Evolutionary conservation across 805 yeast genomes (phyloP).

Genomic region (Phaffomyces opuntiae): DNA sequence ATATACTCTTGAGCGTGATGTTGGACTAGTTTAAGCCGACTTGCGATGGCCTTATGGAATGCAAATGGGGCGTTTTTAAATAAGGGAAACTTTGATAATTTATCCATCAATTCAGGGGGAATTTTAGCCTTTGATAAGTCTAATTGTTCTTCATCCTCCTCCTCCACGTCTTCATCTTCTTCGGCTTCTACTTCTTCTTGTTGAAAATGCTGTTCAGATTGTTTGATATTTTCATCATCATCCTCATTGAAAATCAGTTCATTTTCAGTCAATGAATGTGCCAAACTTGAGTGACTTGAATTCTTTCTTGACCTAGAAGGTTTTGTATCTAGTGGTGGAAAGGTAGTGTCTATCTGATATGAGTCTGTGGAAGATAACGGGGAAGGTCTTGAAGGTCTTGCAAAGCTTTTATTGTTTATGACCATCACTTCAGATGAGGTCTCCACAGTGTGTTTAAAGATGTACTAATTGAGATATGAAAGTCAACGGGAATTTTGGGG

Average conservation of each 20-base stretch:
- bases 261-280: too few species aligned
- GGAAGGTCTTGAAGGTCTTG: constrained; percentile 1
- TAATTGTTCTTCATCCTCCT: constrained; percentile 1
- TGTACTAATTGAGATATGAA: too few species aligned
- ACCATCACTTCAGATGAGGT: too few species aligned
- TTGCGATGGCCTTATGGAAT: constrained; percentile 53
- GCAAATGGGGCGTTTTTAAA: constrained; percentile 61
- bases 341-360: not conserved
- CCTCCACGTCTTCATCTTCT: constrained; percentile 4
- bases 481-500: too few species aligned
- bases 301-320: not conserved
- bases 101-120: constrained; percentile 50
- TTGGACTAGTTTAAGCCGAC: constrained; percentile 50
- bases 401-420: not conserved
- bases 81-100: constrained; percentile 52
- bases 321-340: not conserved
- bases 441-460: not conserved
- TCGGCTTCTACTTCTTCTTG: not conserved
- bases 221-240: too few species aligned
- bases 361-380: not conserved
- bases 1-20: constrained; percentile 64
- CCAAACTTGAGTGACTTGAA: not conserved
- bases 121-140: constrained; percentile 11
- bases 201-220: not conserved
- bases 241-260: too few species aligned